Percentiles rank a stretch among this genome's conserved stretches.
phyloP scores from a whole-genome alignment of 805 yeast genomes.

The Ogataea pignaliae region DNA sequence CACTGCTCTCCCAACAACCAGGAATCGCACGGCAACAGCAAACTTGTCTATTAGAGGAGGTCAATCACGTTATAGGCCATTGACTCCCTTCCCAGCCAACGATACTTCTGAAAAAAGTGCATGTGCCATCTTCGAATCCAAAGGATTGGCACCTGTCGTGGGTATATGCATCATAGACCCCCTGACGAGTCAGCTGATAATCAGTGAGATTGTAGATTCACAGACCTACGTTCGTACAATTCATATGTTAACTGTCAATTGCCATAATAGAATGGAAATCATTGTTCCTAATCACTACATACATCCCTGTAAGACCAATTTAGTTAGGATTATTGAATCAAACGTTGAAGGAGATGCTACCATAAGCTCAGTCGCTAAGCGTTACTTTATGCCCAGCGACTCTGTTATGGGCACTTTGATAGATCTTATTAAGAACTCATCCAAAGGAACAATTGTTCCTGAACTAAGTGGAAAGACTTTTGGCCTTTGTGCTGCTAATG shows the following conservation, averaged over 20 bases:
- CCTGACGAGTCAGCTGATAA: slow-evolving; percentile 34
- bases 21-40: background rate
- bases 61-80: background rate
- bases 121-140: slow-evolving; percentile 23
- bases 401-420: slow-evolving; percentile 10
- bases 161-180: slow-evolving; percentile 38
- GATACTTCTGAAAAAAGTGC: slow-evolving; percentile 2
- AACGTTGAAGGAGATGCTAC: slow-evolving; percentile 11
- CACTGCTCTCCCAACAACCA: background rate
- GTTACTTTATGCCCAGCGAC: slow-evolving; percentile 20
- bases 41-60: too few relatives aligned
- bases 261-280: slow-evolving; percentile 30
- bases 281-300: slow-evolving; percentile 30
- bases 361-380: slow-evolving; percentile 23
- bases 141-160: slow-evolving; percentile 22
- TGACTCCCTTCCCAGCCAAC: background rate
- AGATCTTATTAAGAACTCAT: slow-evolving; percentile 8
- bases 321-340: slow-evolving; percentile 33
- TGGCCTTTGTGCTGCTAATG: slow-evolving; percentile 33
- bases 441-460: slow-evolving; percentile 18
- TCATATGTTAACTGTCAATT: slow-evolving; percentile 33
- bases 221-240: slow-evolving; percentile 42
- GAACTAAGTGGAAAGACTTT: slow-evolving; percentile 24
- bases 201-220: slow-evolving; percentile 38
- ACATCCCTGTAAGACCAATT: slow-evolving; percentile 26